Evolutionary conservation across 2,329 filamentous ascomycete species (phyloP), one percentile per base, ranked within the genome.

Genomic region (Sordariomycetes sp.): DNA sequence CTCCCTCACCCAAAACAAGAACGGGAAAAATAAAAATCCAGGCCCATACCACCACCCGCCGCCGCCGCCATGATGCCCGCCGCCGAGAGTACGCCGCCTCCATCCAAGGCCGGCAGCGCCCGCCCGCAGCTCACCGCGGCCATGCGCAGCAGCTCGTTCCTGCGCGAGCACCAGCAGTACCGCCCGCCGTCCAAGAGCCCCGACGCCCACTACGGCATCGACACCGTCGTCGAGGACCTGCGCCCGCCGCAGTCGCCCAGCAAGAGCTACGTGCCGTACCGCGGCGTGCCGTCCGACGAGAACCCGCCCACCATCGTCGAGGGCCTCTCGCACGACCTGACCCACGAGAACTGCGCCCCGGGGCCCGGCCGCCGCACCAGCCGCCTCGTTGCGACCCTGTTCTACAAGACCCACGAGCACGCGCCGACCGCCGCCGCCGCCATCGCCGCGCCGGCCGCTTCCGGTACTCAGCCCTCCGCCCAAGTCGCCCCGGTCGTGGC

Each of bases 91-190:
- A 50, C 46, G 20, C 20, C 46, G 20, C 46, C 46, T n/a, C 18
- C 46, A 18, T 57, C 46, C 40, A 46, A 53, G 37, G 56, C 20
- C 54, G 43, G 56, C 35, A 53, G 67, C 70, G 55, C 68, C 64
- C 75, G 78, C 53, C 79, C 79, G 58, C 77, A 79, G 66, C 70
- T 81, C 63, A 68, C 72, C 54, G 72, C 71, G 58, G 69, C 72
- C 57, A 80, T 79, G 78, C 78, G 82, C 65, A 83, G 79, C 72
- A 80, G 78, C 68, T 85, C 82, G 16, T 86, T 82, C 66, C 73
- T 86, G 59, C 77, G 77, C 67, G 82, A 86, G 63, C 80, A 85
- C 65, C 82, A 85, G 68, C 81, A 86, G 65, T 84, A 83, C 63
- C 80, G 82, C 54, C 79, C 80, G 34, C 80, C 28, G 28, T 32